These are phyloP conservation scores for Verbascum thapsus DNA, from an alignment of 257 asterid species.

Conservation along the genomic window DNA sequence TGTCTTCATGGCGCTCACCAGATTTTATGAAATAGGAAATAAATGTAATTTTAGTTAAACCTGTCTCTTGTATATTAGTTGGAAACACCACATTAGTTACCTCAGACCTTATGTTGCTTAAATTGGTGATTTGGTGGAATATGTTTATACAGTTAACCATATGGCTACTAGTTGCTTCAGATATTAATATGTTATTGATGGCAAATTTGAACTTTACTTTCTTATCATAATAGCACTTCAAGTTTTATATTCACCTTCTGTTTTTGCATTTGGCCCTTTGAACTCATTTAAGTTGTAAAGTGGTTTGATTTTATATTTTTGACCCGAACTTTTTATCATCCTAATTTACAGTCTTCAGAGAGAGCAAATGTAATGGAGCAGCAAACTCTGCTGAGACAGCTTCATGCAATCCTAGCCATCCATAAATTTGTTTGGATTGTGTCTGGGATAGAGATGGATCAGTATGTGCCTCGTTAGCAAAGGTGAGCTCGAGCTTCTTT, in stretches of 20 bases:
- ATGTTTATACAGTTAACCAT: too few species aligned
- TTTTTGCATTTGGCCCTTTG: background rate
- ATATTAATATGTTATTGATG: background rate
- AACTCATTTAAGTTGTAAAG: background rate
- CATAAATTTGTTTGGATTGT: slow-evolving; percentile 77
- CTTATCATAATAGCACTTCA: too few species aligned
- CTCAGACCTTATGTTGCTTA: background rate
- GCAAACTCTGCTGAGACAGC: slow-evolving; percentile 83
- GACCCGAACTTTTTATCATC: background rate
- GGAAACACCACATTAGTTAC: background rate
- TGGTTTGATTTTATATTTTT: background rate
- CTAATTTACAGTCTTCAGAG: slow-evolving; percentile 74
- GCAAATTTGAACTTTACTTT: background rate
- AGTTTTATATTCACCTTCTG: background rate
- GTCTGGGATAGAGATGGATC: slow-evolving; percentile 92
- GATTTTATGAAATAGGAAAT: background rate
- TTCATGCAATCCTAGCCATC: slow-evolving; percentile 76
- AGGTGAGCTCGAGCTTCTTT: slow-evolving; percentile 45
- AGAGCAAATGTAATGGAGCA: slow-evolving; percentile 78
- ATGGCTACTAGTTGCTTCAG: too few species aligned
- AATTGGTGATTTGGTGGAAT: background rate
- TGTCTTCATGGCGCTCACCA: too few species aligned
- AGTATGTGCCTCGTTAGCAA: slow-evolving; percentile 80
- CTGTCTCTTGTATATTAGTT: background rate
- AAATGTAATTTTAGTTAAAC: background rate